Conservation (phyloP, 176 grass and related monocot species). For the Cenchrus purpureus region DNA sequence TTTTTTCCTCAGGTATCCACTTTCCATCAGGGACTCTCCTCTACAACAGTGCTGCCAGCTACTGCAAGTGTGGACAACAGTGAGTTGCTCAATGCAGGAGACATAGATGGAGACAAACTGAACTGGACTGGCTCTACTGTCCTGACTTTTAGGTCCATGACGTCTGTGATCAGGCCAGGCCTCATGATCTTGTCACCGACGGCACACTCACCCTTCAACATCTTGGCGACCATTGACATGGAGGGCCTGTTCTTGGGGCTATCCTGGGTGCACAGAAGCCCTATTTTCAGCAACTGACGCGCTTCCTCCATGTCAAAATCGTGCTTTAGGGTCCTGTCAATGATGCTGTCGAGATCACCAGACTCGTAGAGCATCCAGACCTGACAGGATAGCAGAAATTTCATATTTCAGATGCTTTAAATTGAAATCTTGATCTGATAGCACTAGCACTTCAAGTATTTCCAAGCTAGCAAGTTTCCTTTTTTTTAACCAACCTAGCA, state of each 20-base stretch:
- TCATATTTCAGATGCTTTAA: slow-evolving; percentile 24
- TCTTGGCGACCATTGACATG: slow-evolving; percentile 64
- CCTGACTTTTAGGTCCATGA: slow-evolving; percentile 85
- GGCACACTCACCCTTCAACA: slow-evolving; percentile 54
- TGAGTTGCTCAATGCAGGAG: slow-evolving; percentile 42
- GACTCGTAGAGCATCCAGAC: slow-evolving; percentile 69
- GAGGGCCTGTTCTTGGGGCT: slow-evolving; percentile 65
- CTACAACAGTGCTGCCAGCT: slow-evolving; percentile 52
- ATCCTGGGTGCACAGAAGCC: slow-evolving; percentile 85
- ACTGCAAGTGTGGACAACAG: slow-evolving; percentile 46
- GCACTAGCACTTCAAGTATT: not conserved
- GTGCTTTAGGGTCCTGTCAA: slow-evolving; percentile 56
- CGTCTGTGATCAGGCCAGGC: slow-evolving; percentile 82
- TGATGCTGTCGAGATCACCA: slow-evolving; percentile 50
- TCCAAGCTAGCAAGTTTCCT: not conserved
- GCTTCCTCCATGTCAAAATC: slow-evolving; percentile 57
- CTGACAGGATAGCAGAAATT: slow-evolving; percentile 49
- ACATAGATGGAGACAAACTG: slow-evolving; percentile 34
- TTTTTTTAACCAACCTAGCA: not conserved
- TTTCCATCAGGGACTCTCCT: slow-evolving; percentile 24
- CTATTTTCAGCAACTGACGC: slow-evolving; percentile 60
- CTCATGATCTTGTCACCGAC: slow-evolving; percentile 62
- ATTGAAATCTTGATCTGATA: slow-evolving; percentile 8
- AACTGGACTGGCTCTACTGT: slow-evolving; percentile 26
- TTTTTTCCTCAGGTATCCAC: not conserved